These are phyloP conservation scores for Cladosporium sp. DNA, from an alignment of 2,329 filamentous ascomycete genomes.

Conservation along the genomic window DNA sequence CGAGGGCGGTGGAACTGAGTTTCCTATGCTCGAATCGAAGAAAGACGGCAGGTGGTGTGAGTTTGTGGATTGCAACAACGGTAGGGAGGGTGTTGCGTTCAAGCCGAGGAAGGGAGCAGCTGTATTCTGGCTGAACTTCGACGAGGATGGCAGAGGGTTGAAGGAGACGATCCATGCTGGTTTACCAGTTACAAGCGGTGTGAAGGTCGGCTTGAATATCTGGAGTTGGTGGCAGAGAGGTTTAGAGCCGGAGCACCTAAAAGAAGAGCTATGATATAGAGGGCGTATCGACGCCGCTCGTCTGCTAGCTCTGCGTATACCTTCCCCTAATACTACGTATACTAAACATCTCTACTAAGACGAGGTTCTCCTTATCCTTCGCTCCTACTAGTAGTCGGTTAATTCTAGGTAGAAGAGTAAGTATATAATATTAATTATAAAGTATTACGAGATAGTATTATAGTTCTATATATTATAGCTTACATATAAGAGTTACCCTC, in stretches of 20 bases:
- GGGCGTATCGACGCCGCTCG: neutral
- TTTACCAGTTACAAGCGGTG: slow-evolving; percentile 56
- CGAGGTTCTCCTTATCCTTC: too few species aligned
- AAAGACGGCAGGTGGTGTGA: slow-evolving; percentile 53
- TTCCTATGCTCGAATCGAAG: slow-evolving; percentile 50
- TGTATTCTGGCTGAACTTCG: slow-evolving; percentile 64
- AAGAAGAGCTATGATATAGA: neutral
- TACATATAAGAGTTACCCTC: too few species aligned
- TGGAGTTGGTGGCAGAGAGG: slow-evolving; percentile 61
- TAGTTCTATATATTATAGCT: too few species aligned
- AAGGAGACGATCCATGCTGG: slow-evolving; percentile 63
- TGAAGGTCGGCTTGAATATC: slow-evolving; percentile 64
- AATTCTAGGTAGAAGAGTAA: too few species aligned
- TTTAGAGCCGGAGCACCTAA: slow-evolving; percentile 1
- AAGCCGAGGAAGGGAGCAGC: slow-evolving; percentile 59
- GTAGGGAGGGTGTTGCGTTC: slow-evolving; percentile 54
- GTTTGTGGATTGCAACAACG: slow-evolving; percentile 56
- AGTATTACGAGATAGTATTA: too few species aligned
- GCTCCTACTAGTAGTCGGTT: too few species aligned
- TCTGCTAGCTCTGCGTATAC: too few species aligned
- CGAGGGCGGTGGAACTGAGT: slow-evolving; percentile 61
- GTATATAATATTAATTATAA: too few species aligned
- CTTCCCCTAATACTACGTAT: too few species aligned
- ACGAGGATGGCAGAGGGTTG: slow-evolving; percentile 56
- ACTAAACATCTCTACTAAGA: too few species aligned